Conservation (phyloP, 2,329 filamentous ascomycete species). For the Sporothrix schenckii region DNA sequence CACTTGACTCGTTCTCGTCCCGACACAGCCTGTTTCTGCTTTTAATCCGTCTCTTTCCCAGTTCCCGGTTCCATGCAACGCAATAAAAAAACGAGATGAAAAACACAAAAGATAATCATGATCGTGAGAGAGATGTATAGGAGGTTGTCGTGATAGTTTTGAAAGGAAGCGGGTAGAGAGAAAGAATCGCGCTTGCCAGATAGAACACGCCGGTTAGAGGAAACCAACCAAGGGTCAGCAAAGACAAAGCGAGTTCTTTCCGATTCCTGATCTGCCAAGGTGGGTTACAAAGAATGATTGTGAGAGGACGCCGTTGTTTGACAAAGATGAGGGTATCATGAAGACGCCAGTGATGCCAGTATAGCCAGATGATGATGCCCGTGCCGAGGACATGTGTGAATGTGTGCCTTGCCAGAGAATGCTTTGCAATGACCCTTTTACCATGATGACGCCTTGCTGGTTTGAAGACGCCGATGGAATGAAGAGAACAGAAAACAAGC, state of each 20-base stretch:
- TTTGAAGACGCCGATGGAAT: slow-evolving; percentile 11
- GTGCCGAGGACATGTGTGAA: not conserved
- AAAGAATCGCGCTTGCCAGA: slow-evolving; percentile 14
- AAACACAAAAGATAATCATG: slow-evolving; percentile 22
- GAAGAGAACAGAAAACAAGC: not conserved
- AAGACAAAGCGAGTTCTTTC: slow-evolving; percentile 24
- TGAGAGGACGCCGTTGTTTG: slow-evolving; percentile 6
- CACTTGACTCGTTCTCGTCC: not conserved
- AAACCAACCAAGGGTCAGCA: not conserved
- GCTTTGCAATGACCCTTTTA: slow-evolving; percentile 8
- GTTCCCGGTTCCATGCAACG: slow-evolving; percentile 6
- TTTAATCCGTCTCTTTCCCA: slow-evolving; percentile 23
- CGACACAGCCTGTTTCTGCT: not conserved
- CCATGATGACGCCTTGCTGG: not conserved
- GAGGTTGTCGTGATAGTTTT: not conserved
- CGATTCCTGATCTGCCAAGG: not conserved
- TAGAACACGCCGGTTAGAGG: not conserved
- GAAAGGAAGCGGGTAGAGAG: not conserved
- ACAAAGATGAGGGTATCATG: not conserved
- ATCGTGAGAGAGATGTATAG: not conserved
- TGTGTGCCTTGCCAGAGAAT: slow-evolving; percentile 7
- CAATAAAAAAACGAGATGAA: not conserved
- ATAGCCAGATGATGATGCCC: not conserved
- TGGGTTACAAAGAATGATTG: not conserved
- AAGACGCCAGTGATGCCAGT: slow-evolving; percentile 12